phyloP scores from a whole-genome alignment of 2,329 filamentous ascomycete genomes.

The Fusarium algeriense region DNA sequence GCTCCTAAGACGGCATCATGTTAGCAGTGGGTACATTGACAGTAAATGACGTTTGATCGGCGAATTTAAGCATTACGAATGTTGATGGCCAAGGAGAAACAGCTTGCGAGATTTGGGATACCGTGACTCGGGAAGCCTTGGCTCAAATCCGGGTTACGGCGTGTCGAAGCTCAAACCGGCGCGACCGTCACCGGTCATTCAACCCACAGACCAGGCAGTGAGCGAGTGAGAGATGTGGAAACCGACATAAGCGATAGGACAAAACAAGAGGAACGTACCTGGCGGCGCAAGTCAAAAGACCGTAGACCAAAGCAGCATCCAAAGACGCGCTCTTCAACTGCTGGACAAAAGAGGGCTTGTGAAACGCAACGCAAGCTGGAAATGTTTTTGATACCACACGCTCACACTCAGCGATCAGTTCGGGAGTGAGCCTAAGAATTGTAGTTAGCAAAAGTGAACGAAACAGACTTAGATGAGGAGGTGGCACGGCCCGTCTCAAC shows the following conservation, averaged over 20 bases:
- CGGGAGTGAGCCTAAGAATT: slow-evolving; percentile 62
- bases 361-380: slow-evolving; percentile 71
- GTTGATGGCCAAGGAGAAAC: neutral
- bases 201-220: slow-evolving; percentile 42
- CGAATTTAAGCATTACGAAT: neutral
- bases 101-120: slow-evolving; percentile 16
- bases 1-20: slow-evolving; percentile 56
- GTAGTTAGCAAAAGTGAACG: slow-evolving; percentile 43
- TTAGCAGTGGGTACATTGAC: slow-evolving; percentile 22
- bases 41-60: neutral
- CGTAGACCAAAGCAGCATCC: slow-evolving; percentile 69
- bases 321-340: slow-evolving; percentile 69
- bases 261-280: slow-evolving; percentile 60
- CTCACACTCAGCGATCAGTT: slow-evolving; percentile 70
- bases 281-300: slow-evolving; percentile 68
- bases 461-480: slow-evolving; percentile 24
- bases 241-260: neutral
- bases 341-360: slow-evolving; percentile 72
- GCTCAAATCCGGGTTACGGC: slow-evolving; percentile 39
- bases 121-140: slow-evolving; percentile 36
- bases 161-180: slow-evolving; percentile 31
- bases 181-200: slow-evolving; percentile 43
- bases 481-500: slow-evolving; percentile 45
- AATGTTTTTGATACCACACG: slow-evolving; percentile 71
- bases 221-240: slow-evolving; percentile 36